phyloP scores from a whole-genome alignment of 495 filamentous ascomycete species.

The Paragyromitra xinjiangensis region DNA sequence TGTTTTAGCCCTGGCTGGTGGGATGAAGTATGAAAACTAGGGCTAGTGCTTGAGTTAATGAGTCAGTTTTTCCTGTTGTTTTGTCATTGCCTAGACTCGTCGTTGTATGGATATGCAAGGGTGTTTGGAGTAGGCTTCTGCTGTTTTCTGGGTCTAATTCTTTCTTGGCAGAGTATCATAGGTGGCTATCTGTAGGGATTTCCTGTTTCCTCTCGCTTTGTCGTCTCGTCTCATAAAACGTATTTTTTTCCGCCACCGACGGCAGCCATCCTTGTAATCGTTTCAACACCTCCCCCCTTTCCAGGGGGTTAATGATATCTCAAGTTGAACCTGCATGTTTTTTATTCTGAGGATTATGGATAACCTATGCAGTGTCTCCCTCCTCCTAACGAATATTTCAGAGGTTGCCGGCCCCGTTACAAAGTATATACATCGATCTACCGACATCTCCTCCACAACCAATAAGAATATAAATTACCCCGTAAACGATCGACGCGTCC shows the following conservation, averaged over 20 bases:
- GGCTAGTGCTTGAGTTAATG: slow-evolving; percentile 26
- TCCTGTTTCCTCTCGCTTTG: slow-evolving; percentile 6
- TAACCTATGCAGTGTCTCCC: neutral
- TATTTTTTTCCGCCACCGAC: neutral
- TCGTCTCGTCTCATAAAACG: slow-evolving; percentile 2
- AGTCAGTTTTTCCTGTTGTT: slow-evolving; percentile 28
- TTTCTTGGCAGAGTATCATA: slow-evolving; percentile 14
- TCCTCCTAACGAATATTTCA: neutral
- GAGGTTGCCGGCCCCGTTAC: slow-evolving; percentile 1
- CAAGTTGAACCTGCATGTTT: neutral
- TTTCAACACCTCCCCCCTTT: neutral
- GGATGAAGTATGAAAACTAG: slow-evolving; percentile 14
- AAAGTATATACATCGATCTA: slow-evolving; percentile 6
- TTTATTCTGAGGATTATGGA: neutral
- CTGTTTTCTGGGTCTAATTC: slow-evolving; percentile 21
- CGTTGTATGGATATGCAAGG: slow-evolving; percentile 34
- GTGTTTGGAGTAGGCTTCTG: slow-evolving; percentile 41
- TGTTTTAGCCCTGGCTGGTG: neutral
- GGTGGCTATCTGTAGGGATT: slow-evolving; percentile 17
- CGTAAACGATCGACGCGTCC: neutral
- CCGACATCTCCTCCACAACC: neutral
- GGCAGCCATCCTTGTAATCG: neutral
- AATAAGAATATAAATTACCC: neutral
- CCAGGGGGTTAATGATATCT: neutral
- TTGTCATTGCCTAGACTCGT: slow-evolving; percentile 32